Base-by-base conservation (phyloP, 2,329 filamentous ascomycete species). In the Apiospora malaysiana region DNA sequence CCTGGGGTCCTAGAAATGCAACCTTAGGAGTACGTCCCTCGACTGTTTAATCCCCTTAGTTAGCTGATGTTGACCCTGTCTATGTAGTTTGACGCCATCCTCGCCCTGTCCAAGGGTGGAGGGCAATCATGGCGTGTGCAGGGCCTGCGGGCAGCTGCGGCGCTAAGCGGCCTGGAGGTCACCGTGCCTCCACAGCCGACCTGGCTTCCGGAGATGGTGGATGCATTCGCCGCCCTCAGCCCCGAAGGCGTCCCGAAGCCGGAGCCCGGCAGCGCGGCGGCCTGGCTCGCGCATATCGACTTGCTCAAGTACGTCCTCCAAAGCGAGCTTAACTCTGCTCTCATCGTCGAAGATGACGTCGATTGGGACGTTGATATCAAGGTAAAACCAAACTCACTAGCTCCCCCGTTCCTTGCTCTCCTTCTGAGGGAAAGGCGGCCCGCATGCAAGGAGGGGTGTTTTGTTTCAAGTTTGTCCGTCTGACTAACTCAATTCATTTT, bases 271-370 rank as follows among this genome's bases (percentile, higher is more conserved):
- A 75, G 74, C 14, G 72, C 75, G 8, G 72, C 32, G 56, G 76
- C 76, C 42, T 81, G 79, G 78, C 74, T 81, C 9, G 76, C 76
- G 40, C 78, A 80, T 56, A 73, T 80, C n/a, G 77, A 81, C 69
- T 69, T 79, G 16, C 72, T 80, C 12, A 77, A 77, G 67, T 76
- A 76, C 69, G 74, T 80, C 32, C 71, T 80, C 32, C 71, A 75
- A n/a, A 75, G 74, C 21, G 46, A 51, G n/a, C 67, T 83, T 9
- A 74, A 79, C 21, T 79, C 79, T 8, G 82, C 81, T 1, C 73
- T 83, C 10, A 80, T 83, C 37, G 74, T 83, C 70, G 81, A 83
- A 74, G 82, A 83, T 63, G 82, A 83, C 70, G 76, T 81, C 69
- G 82, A 83, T 71, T 83, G 81, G 82, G 82, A 83, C 71, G 76